Conservation (phyloP, 106 monocot genomes). For the Narthecium ossifragum region DNA sequence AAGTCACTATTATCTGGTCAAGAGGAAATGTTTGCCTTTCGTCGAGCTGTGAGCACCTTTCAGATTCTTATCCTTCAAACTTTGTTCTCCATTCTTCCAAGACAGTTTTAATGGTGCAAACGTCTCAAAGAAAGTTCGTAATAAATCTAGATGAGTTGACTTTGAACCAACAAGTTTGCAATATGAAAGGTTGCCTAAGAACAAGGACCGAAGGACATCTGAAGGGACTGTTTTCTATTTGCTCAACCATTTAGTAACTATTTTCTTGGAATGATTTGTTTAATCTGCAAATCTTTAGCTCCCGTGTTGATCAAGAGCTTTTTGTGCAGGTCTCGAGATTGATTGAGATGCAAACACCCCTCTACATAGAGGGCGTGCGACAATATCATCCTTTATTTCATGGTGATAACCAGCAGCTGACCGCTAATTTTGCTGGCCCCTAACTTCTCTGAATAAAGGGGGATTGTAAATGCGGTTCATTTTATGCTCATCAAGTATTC, state of each 20-base stretch:
- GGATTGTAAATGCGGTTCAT: not conserved
- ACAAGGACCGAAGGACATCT: not conserved
- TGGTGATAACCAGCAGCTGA: conserved; percentile 6
- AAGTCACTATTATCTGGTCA: conserved; percentile 64
- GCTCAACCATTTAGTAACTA: not conserved
- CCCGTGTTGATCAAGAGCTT: not conserved
- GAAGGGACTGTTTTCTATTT: not conserved
- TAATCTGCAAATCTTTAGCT: not conserved
- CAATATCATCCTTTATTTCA: conserved; percentile 52
- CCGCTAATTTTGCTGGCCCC: not conserved
- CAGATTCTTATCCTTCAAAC: not conserved
- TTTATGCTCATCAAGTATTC: too few species aligned
- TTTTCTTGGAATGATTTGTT: not conserved
- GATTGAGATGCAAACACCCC: conserved; percentile 84
- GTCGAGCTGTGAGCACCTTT: conserved; percentile 58
- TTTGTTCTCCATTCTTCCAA: not conserved
- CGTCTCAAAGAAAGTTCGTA: not conserved
- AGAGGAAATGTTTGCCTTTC: conserved; percentile 94
- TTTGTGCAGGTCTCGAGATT: conserved; percentile 62
- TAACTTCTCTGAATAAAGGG: not conserved
- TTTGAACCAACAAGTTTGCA: not conserved
- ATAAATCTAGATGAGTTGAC: not conserved
- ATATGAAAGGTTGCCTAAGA: not conserved
- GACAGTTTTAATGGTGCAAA: not conserved
- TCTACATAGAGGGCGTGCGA: conserved; percentile 53